phyloP scores from a whole-genome alignment of 2,329 filamentous ascomycete genomes.

The Neoscytalidium dimidiatum region DNA sequence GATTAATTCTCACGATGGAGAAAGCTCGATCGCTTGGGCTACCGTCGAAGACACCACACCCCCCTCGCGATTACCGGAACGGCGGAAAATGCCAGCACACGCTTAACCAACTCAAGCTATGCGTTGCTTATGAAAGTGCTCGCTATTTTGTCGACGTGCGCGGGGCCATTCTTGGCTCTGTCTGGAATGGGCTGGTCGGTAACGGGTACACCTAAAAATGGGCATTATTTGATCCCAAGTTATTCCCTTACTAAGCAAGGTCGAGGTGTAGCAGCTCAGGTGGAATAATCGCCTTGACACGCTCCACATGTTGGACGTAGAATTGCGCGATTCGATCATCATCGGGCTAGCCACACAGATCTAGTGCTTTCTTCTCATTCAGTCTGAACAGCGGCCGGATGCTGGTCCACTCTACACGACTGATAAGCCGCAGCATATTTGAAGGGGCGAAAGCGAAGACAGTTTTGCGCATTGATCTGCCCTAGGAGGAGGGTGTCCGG shows the following conservation, averaged over 20 bases:
- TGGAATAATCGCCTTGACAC: constrained; percentile 25
- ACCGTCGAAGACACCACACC: background rate
- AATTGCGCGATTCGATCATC: background rate
- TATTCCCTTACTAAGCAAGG: constrained; percentile 24
- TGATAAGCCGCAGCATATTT: background rate
- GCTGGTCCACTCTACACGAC: background rate
- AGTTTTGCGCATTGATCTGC: constrained; percentile 17
- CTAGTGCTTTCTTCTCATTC: background rate
- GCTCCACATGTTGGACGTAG: constrained; percentile 22
- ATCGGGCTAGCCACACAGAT: background rate
- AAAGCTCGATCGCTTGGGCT: background rate
- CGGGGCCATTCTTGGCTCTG: background rate
- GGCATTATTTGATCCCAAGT: constrained; percentile 33
- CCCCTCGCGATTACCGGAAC: background rate
- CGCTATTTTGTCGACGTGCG: background rate
- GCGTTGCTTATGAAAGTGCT: background rate
- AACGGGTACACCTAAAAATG: constrained; percentile 28
- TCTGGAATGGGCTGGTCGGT: constrained; percentile 24
- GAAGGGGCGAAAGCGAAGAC: background rate
- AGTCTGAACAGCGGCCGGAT: background rate
- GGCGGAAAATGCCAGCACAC: background rate
- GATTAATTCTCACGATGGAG: background rate
- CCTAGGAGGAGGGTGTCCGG: constrained; percentile 13
- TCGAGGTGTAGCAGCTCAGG: constrained; percentile 31
- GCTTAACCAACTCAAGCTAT: background rate